These are phyloP conservation scores for Calonectria hawksworthii DNA, from an alignment of 2,329 filamentous ascomycete genomes.

Conservation along the genomic window DNA sequence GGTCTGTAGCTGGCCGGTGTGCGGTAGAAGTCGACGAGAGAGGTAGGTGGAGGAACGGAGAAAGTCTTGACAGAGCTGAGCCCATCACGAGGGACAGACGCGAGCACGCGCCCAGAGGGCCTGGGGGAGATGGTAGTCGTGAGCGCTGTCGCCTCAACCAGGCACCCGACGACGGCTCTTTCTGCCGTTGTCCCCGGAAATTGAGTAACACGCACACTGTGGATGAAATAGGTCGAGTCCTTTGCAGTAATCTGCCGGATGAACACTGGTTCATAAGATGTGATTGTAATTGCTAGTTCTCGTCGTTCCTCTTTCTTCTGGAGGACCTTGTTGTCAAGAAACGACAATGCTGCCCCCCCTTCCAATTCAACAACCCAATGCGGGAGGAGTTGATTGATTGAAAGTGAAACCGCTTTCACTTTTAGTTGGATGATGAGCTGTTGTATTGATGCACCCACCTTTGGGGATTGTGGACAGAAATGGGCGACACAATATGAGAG, in stretches of 20 bases:
- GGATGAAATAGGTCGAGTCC: neutral
- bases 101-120: conserved; percentile 33
- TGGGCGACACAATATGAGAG: neutral
- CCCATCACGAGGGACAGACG: conserved; percentile 41
- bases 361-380: neutral
- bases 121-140: conserved; percentile 22
- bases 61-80: conserved; percentile 31
- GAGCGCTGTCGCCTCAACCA: conserved; percentile 25
- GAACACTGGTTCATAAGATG: neutral
- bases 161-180: conserved; percentile 24
- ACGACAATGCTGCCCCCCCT: neutral
- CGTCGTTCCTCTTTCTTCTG: neutral
- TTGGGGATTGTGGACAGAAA: neutral
- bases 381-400: neutral
- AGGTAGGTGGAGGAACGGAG: conserved; percentile 18
- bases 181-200: neutral
- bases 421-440: neutral
- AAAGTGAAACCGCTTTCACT: neutral
- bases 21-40: conserved; percentile 15
- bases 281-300: neutral
- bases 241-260: neutral
- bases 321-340: neutral
- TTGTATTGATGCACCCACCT: neutral
- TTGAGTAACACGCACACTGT: neutral
- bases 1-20: conserved; percentile 21